Evolutionary conservation across 2,329 filamentous ascomycete species (phyloP), one percentile per base, ranked within the genome.

Genomic region (Arthroderma sp.): DNA sequence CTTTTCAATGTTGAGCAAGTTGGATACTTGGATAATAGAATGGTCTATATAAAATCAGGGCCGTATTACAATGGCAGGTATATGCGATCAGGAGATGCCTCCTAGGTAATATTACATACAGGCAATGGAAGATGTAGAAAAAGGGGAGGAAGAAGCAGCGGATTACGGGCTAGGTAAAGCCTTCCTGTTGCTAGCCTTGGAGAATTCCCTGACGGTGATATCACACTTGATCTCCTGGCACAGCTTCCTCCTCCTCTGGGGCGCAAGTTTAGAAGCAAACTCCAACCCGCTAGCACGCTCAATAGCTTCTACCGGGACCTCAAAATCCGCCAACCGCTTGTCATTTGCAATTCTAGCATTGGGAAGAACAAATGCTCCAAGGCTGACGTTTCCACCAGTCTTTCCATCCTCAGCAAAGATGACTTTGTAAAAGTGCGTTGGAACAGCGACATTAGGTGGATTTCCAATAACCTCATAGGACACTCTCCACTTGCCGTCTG

Each of bases 401-500:
- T 65, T 68, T 3, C 83, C 84, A 58, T 94, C 86, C 68, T 98
- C 91, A 28, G 86, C 91, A 58, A 91, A 94, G 55, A 98, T 91
- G 58, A 98, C 86, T 71, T 98, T 98, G 76, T 94, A 98, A 69
- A 98, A 98, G 65, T 98, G 91, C 22, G 91, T 98, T 3, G 91
- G 91, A 43, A 98, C 91, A 28, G 91, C 88, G 45, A 98, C 83
- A 57, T 87, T 93, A 5, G 91, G 89, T 52, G 91, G 91, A 60
- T 74, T 83, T 34, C 91, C 91, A 55, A 98, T 94, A 48, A 98
- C 83, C 69, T 98, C 91, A 69, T 98, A 96, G 49, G 74, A 81
- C 47, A 95, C 87, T 54, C 87, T 82, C 87, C 88, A 98, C 71
- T 96, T 96, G 55, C 84, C 83, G 69, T 96, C 91, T 46, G 67